Evolutionary conservation across 2,329 filamentous ascomycete species (phyloP), one percentile per base, ranked within the genome.

Genomic region (Stagonosporopsis rhizophila): DNA sequence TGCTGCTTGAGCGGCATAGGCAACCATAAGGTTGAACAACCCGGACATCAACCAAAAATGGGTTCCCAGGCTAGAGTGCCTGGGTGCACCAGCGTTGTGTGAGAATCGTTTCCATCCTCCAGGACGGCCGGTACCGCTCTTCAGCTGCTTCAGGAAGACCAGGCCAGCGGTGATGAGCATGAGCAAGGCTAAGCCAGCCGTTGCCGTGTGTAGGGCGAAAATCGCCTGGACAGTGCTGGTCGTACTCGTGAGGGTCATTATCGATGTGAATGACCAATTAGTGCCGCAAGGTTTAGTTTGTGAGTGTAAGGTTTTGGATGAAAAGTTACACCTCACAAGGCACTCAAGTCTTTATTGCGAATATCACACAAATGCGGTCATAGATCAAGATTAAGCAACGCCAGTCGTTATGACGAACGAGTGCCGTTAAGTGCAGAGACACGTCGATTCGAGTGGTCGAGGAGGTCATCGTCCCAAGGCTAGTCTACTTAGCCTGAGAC

Each of bases 1-100:
- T 7, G 60, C 52, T 30, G 60, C 52, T 27, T 63, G 58, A 1
- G 60, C 53, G 17, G 58, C 60, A 15, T 65, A 65, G n/a, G 58
- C 62, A 6, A 61, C 35, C 47, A 59, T 56, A 1, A 65, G 56
- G 44, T 53, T 59, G 39, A 56, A 60, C 19, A 65, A 52, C 4
- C 60, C 62, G 1, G 56, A 49, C 34, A 65, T 55, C 23, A 65
- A 56, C 58, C 58, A 61, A 35, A 65, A 42, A 6, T 65, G 62
- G 0, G 62, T 63, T 17, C 52, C 51, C 1, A 56, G 15, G 12
- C 56, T 58, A 40, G 60, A 62, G 19, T 58, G 56, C 27, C 45
- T 44, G 40, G 60, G 35, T 15, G 37, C 22, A 23, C 34, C 44
- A n/a, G 37, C 45, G 6, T 23, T 52, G 35, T 19, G 41, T 23